phyloP scores from a whole-genome alignment of 2,329 filamentous ascomycete species.

The Paecilomyces sp. region DNA sequence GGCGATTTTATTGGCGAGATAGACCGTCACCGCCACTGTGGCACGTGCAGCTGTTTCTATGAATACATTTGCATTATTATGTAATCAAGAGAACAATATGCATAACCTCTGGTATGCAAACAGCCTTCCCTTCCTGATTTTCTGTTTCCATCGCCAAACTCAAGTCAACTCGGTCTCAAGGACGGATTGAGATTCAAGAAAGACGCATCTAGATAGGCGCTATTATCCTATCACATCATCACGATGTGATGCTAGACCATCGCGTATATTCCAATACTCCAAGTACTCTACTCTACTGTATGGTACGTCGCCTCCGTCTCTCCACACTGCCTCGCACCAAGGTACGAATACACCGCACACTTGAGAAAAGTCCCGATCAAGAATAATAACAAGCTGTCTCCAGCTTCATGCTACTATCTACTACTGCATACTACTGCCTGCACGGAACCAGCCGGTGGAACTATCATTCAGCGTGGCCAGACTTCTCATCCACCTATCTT shows the following conservation, averaged over 20 bases:
- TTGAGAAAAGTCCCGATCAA: neutral
- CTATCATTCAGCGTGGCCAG: neutral
- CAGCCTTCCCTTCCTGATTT: neutral
- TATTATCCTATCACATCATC: neutral
- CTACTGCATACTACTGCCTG: neutral
- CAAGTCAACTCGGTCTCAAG: too few species aligned
- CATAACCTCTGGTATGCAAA: neutral
- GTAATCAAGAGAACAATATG: neutral
- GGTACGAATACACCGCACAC: neutral
- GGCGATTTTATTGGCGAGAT: neutral
- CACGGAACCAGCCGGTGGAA: neutral
- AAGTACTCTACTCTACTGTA: too few species aligned
- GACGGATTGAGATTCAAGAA: too few species aligned
- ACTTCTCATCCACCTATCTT: neutral
- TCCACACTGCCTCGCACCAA: neutral
- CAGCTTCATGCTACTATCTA: too few species aligned
- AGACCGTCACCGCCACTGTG: neutral
- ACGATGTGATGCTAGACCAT: neutral
- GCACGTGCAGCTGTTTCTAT: neutral
- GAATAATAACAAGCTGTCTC: neutral
- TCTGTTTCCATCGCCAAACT: neutral
- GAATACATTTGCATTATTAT: neutral
- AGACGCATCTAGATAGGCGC: neutral
- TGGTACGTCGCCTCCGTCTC: neutral
- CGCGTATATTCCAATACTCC: neutral